Conservation (phyloP, 2,329 filamentous ascomycete genomes). For the Davidsoniella australis region DNA sequence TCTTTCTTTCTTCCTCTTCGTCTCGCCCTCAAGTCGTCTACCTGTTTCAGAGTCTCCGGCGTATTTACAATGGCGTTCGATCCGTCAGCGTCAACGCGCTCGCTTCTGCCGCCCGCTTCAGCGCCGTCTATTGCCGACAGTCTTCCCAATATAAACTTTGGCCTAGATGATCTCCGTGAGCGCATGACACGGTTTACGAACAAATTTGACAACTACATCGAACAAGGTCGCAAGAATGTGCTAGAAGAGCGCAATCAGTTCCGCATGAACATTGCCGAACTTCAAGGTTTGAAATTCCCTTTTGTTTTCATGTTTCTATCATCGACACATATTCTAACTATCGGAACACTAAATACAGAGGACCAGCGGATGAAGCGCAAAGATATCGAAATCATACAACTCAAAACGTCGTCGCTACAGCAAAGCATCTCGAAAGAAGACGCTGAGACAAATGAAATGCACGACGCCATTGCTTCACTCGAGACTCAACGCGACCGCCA, state of each 20-base stretch:
- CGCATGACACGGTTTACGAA: slow-evolving; percentile 87
- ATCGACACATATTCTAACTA: not conserved
- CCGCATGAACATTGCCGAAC: slow-evolving; percentile 71
- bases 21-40: not conserved
- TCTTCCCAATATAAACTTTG: slow-evolving; percentile 82
- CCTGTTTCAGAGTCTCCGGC: not conserved
- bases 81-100: slow-evolving; percentile 49
- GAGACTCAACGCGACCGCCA: slow-evolving; percentile 44
- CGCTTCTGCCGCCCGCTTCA: slow-evolving; percentile 37
- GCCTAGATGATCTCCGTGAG: slow-evolving; percentile 86
- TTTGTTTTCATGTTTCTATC: not conserved
- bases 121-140: slow-evolving; percentile 56
- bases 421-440: slow-evolving; percentile 62
- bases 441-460: slow-evolving; percentile 61
- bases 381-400: slow-evolving; percentile 66
- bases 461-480: slow-evolving; percentile 40
- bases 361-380: slow-evolving; percentile 79
- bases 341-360: slow-evolving; percentile 34
- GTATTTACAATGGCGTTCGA: slow-evolving; percentile 41
- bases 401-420: slow-evolving; percentile 53
- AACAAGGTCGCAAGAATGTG: slow-evolving; percentile 73
- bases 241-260: slow-evolving; percentile 90
- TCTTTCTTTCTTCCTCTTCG: not conserved
- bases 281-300: slow-evolving; percentile 49
- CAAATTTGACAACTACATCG: slow-evolving; percentile 86